Conservation (phyloP, 2,329 filamentous ascomycete genomes). For the Dactylellina parvicollis region DNA sequence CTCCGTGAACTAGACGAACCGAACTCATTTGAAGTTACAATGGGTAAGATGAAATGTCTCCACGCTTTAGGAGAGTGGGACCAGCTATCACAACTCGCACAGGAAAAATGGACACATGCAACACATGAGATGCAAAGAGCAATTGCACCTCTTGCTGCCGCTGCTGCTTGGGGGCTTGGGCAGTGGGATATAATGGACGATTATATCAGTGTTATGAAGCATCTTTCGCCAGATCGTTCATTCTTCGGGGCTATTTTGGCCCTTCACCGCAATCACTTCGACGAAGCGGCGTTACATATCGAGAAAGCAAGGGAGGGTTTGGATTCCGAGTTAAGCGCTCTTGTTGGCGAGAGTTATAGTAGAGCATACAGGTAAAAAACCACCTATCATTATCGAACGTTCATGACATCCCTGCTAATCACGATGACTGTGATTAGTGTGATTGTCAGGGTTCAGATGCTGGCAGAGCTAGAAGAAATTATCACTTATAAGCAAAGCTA, state of each 20-base stretch:
- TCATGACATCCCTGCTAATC: background rate
- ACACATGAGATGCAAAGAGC: slow-evolving; percentile 85
- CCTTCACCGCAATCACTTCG: slow-evolving; percentile 94
- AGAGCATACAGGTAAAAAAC: slow-evolving; percentile 77
- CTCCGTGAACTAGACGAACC: slow-evolving; percentile 77
- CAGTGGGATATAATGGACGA: slow-evolving; percentile 99
- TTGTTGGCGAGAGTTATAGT: slow-evolving; percentile 98
- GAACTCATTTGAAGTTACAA: slow-evolving; percentile 88
- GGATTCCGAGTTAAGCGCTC: slow-evolving; percentile 92
- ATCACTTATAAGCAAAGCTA: slow-evolving; percentile 94
- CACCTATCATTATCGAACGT: background rate
- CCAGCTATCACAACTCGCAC: slow-evolving; percentile 83
- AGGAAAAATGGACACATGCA: slow-evolving; percentile 89
- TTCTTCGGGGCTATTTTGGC: slow-evolving; percentile 98
- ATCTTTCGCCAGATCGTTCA: slow-evolving; percentile 88
- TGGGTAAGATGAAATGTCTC: slow-evolving; percentile 99
- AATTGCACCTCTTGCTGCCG: slow-evolving; percentile 92
- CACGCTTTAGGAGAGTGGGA: slow-evolving; percentile 99
- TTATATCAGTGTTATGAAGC: slow-evolving; percentile 94
- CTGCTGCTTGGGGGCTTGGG: slow-evolving; percentile 92
- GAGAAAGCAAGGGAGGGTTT: slow-evolving; percentile 91
- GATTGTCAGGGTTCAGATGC: slow-evolving; percentile 98
- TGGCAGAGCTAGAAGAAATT: slow-evolving; percentile 96
- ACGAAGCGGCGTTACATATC: slow-evolving; percentile 87
- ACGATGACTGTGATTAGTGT: slow-evolving; percentile 63